Evolutionary conservation across 2,329 filamentous ascomycete genomes (phyloP), one percentile per base, ranked within the genome.

Genomic region (Aspergillus sp.): DNA sequence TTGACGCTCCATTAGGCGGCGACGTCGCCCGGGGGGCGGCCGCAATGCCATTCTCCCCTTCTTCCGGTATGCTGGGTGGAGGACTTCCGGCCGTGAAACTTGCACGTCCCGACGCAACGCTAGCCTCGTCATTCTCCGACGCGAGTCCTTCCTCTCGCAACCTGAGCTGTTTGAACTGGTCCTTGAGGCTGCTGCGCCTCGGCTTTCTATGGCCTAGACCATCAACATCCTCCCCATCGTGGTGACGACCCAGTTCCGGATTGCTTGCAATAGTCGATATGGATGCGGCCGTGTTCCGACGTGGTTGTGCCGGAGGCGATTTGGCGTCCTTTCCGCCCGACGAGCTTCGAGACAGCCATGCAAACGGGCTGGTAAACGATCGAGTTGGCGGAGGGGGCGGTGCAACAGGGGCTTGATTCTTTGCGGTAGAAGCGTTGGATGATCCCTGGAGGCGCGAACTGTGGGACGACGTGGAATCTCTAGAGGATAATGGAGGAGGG

Each of bases 321-420:
- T 85, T 83, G 44, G 80, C 74, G 55, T 84, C 85, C 72, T 83
- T 84, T 38, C 83, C 82, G 10, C 77, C 75, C 27, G 75, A 77
- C 23, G 86, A 85, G 73, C 83, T 88, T 66, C 91, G 83, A 32
- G 91, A 91, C 41, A 96, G 83, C 88, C 91, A 94, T 41, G 91
- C 86, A 69, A 96, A 96, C n/a, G 90, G 91, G 67, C 91, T 91
- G 8, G 91, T 93, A 58, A 96, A 84, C 75, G 95, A 96, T 71
- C 92, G 84, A 66, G 80, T 69, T 17, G 78, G 73, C 42, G 77
- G 73, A 25, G 73, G 69, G 3, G 76, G 74, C 19, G 78, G 74
- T 48, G 79, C 74, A 23, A 75, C 73, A 41, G 77, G 73, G 57
- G 77, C 60, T 41, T 71, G 64, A 50, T 71, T 69, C 62, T 75